Evolutionary conservation across 2,329 filamentous ascomycete species (phyloP), one percentile per base, ranked within the genome.

Genomic region (Sarocladiaceae sp.): DNA sequence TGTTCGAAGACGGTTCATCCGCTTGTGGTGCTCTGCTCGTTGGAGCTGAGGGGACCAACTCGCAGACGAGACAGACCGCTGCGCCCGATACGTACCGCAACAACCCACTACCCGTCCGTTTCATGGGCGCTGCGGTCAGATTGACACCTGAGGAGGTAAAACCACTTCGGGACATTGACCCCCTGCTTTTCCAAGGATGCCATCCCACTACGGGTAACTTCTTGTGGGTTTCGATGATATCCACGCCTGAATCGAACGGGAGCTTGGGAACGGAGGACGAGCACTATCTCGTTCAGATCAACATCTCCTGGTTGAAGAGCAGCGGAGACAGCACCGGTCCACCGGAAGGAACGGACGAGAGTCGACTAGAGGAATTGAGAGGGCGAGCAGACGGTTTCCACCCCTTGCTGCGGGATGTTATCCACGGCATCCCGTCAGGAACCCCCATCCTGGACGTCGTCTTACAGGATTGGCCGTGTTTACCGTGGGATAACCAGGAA

Each of bases 101-200:
- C 45, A 55, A 53, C 12, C 52, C 47, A 27, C 53, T 72, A 2
- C 63, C 66, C 1, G 58, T 66, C 11, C 59, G 60, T 16, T 51
- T 70, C 41, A 50, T 67, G 16, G 68, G 67, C 4, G 60, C 60
- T 2, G 58, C 61, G 4, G 52, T 65, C 1, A 54, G 63, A 41
- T 56, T 72, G 47, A 64, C 59, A 1, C 56, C 63, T 18, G 56
- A 63, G 50, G 51, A 65, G 61, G 57, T 53, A 62, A 50, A 54
- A 59, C 51, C 62, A 6, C 58, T 73, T 6, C 61, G 66, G n/a
- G 61, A 59, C 1, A 65, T 78, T 20, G 74, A 79, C 47, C 74
- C 74, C 0, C 64, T 72, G 32, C 68, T 78, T 19, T 74, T 79
- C 52, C 72, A 77, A 47, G 75, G 71, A 3, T 63, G 68, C 10